Percentiles rank a stretch among this genome's conserved stretches.
Conservation (phyloP, 176 grass and related monocot genomes). For the Bromus sterilis region DNA sequence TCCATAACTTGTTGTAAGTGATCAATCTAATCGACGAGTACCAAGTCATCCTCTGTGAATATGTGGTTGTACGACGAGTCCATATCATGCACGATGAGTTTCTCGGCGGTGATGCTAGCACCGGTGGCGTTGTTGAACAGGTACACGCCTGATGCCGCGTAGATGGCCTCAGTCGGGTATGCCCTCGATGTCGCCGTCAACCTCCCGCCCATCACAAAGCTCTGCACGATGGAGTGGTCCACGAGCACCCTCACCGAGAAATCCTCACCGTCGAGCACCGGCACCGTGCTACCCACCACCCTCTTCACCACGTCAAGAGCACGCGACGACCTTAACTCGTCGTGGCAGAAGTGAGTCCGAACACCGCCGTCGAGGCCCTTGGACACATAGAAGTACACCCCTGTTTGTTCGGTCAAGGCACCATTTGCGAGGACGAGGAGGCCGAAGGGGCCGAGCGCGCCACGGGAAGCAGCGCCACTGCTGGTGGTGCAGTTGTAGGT, state of each 20-base stretch:
- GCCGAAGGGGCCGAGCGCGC: constrained; percentile 48
- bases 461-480: constrained; percentile 24
- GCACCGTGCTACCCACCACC: constrained; percentile 43
- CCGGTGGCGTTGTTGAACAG: constrained; percentile 60
- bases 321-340: constrained; percentile 37
- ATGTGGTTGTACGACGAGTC: constrained; percentile 31
- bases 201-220: constrained; percentile 48
- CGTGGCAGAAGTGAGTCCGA: constrained; percentile 48
- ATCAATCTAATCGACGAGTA: not conserved
- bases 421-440: constrained; percentile 36
- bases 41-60: not conserved
- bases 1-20: not conserved
- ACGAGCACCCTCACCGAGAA: constrained; percentile 46
- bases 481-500: constrained; percentile 44
- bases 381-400: constrained; percentile 52
- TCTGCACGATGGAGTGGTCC: constrained; percentile 59
- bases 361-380: constrained; percentile 26
- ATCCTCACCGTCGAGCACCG: constrained; percentile 36
- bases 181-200: constrained; percentile 46
- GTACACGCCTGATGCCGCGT: constrained; percentile 28
- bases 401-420: constrained; percentile 29
- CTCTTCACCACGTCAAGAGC: constrained; percentile 45
- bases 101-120: constrained; percentile 13
- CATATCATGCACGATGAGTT: constrained; percentile 38
- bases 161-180: constrained; percentile 52